Evolutionary conservation across 768 basidiomycete genomes (phyloP), one percentile per base, ranked within the genome.

Genomic region (Serendipita vermifera): DNA sequence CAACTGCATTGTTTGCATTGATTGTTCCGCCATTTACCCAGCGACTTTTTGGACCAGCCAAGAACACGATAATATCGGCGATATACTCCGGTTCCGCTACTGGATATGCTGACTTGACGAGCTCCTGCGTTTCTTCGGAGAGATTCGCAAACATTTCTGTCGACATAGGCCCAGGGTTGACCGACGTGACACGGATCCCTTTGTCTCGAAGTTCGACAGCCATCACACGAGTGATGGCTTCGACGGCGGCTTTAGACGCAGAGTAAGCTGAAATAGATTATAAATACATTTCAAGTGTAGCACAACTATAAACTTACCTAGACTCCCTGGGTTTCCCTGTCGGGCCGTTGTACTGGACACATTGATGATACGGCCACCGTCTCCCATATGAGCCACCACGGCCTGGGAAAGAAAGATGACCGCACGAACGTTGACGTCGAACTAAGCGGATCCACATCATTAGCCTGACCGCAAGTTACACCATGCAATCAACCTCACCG

Each of bases 131-230:
- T n/a, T n/a, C n/a, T n/a, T n/a, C n/a, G n/a, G n/a, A n/a, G n/a
- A n/a, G n/a, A n/a, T n/a, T n/a, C n/a, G n/a, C n/a, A n/a, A n/a
- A n/a, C n/a, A n/a, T n/a, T n/a, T 72, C 69, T 13, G 80, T 80
- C 60, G 78, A 77, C 26, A 75, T 72, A 2, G 79, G 76, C 0
- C 79, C 78, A 3, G 78, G 77, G 1, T 77, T 74, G 55, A 81
- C 66, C n/a, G 74, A 74, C 67, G 81, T 81, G 38, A 80, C 79
- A 0, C 76, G 80, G 60, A 81, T 72, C 9, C 76, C 76, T 11
- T 69, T 51, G 17, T 51, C 46, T 7, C 46, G 20, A 22, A 51
- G 46, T 31, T 51, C 46, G 38, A 51, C 32, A 51, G 43, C 46
- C 48, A 27, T 31, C 24, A 79, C 74, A 15, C 79, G 74, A 32